Base-by-base conservation (phyloP, 2,329 filamentous ascomycete genomes). In the Beauveria rudraprayagi region DNA sequence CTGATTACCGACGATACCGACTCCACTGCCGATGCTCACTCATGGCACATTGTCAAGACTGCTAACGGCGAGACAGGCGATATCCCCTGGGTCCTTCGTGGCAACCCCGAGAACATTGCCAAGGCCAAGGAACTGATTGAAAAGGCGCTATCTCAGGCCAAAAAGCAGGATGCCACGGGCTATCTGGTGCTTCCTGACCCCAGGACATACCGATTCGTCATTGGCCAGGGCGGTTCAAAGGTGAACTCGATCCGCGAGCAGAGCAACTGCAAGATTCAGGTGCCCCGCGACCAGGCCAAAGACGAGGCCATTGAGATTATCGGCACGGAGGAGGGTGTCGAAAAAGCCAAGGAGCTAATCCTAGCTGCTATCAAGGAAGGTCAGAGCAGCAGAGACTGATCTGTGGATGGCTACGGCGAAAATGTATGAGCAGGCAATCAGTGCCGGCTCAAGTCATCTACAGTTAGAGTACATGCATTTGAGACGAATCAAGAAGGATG, bases 161-260 rank as follows among this genome's bases (percentile, higher is more conserved):
- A 81, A 65, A 86, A 86, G 76, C 87, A 82, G 71, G 86, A 80
- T 51, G 85, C 87, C 5, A 91, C 87, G 1, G 94, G 94, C 5
- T 97, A 95, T 74, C 83, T 99, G 41, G 87, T 94, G 65, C 83
- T 99, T 44, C 90, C 93, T 0, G 93, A 99, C 71, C 91, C 94
- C 11, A 86, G 84, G 67, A 91, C 91, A 52, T 96, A 97, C 80
- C 86, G 93, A 64, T 89, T 89, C 65, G 90, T 99, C 54, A 92
- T 99, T 67, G 94, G 94, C 5, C 87, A 88, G 65, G 90, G 89
- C 63, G 94, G 94, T 62, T 89, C 85, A 73, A 93, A 93, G 75
- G 95, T 99, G 73, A 97, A 97, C 76, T 79, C 85, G 47, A 97
- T 99, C 72, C 87, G 94, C 67, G 91, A 91, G 78, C 86, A 94